Conservation (phyloP, 148 eudicot genomes). For the Rhododendron griersonianum region DNA sequence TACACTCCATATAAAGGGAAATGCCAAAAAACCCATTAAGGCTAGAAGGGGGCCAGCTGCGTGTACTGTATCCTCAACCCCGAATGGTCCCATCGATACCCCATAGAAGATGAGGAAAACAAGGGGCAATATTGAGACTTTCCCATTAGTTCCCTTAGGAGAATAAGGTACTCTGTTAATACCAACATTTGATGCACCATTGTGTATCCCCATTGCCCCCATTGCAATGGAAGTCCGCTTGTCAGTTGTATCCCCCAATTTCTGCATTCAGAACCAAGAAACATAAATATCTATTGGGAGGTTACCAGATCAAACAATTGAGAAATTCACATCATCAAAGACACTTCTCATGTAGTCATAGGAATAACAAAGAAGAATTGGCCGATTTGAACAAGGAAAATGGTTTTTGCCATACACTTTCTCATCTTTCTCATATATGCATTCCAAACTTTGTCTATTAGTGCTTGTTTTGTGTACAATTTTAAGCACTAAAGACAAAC, state of each 20-base stretch:
- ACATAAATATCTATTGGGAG: neutral
- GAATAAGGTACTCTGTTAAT: conserved; percentile 7
- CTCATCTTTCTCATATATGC: no score
- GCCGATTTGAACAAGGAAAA: no score
- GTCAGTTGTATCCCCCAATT: neutral
- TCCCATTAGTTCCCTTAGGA: neutral
- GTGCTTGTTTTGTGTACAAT: no score
- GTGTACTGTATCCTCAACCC: conserved; percentile 9
- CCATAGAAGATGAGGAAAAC: conserved; percentile 19
- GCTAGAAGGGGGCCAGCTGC: conserved; percentile 21
- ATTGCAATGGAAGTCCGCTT: neutral
- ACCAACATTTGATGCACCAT: neutral
- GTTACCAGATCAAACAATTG: neutral
- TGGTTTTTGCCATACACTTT: no score
- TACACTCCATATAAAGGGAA: conserved; percentile 17
- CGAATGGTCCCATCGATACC: conserved; percentile 18
- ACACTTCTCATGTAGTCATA: no score
- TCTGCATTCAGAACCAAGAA: neutral
- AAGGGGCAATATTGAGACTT: conserved; percentile 13
- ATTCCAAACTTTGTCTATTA: no score
- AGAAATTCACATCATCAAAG: neutral
- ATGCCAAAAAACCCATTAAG: conserved; percentile 10
- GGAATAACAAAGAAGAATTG: no score
- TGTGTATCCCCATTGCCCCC: neutral
- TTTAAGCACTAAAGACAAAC: no score